Evolutionary conservation across 495 filamentous ascomycete species (phyloP), one percentile per base, ranked within the genome.

Genomic region (Patellaria atrata): DNA sequence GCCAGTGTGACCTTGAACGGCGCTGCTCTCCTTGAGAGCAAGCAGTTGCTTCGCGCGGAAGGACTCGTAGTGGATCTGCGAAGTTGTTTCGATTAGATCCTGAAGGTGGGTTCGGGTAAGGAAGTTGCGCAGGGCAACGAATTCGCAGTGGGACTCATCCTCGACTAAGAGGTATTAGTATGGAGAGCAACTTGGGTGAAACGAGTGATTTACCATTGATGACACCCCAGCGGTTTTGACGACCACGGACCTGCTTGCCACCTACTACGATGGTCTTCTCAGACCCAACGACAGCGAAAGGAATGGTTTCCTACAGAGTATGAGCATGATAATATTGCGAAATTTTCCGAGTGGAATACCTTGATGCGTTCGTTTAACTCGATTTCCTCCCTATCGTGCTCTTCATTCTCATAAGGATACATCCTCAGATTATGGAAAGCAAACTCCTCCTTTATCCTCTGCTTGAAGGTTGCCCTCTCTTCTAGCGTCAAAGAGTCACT

Each of bases 381-480:
- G 40, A 84, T 77, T 68, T 97, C 89, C 68, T 97, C 89, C 54
- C 86, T 79, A 50, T 97, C 89, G 38, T 94, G 73, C 70, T 99
- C 89, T 46, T 96, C 89, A 56, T 94, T 96, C 63, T 96, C 87
- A 58, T 99, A 99, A 31, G 89, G 89, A 68, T 92, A 99, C 89
- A 99, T 99, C 67, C 93, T 84, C 56, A 96, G 71, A 68, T 94
- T 96, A 73, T 99, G 89, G 77, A 99, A 99, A 25, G 80, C 66
- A 58, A 99, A 96, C 56, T 99, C 89, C 68, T 96, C 87, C 74
- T 92, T 94, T 62, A 99, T 99, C 51, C 91, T 73, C 65, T 63
- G 86, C 69, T 96, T 99, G 73, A 99, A 99, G 3, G 77, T 84
- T 47, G 73, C 71, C 40, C 89, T 73, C 68, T 99, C 89, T 59